Conservation (phyloP, 208 protist species). For the Tritrichomonas musculus region DNA sequence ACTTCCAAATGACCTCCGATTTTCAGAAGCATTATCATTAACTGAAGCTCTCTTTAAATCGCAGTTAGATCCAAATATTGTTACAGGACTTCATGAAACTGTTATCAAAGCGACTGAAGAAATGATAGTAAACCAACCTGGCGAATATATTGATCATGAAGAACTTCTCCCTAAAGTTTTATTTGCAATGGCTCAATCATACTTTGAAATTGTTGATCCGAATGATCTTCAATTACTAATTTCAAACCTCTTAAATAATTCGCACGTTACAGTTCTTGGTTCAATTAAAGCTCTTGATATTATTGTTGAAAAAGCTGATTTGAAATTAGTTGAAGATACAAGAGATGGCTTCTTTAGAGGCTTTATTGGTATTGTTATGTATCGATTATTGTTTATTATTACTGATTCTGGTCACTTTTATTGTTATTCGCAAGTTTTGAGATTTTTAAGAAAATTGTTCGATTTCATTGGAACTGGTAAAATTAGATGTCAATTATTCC, state of each 20-base stretch:
- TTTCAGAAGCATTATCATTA: neutral
- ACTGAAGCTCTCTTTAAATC: neutral
- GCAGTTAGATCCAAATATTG: neutral
- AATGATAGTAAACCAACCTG: neutral
- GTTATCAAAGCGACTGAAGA: neutral
- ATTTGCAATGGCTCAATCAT: neutral
- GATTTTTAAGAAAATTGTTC: too few species aligned
- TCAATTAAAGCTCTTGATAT: neutral
- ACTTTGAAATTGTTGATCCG: neutral
- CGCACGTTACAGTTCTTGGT: neutral
- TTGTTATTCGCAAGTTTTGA: too few species aligned
- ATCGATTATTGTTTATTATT: neutral
- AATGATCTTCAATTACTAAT: neutral
- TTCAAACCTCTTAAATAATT: neutral
- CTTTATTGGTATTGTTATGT: neutral
- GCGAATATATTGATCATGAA: too few species aligned
- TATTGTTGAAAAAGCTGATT: neutral
- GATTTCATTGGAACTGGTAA: too few species aligned
- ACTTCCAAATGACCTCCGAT: neutral
- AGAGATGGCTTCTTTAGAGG: conserved; percentile 4
- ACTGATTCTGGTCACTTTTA: too few species aligned
- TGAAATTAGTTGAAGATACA: neutral
- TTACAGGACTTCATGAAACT: neutral
- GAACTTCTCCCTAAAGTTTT: neutral
- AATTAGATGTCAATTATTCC: too few species aligned